Evolutionary conservation across 306 rosid genomes (phyloP).

Genomic region (Acacia confusa): DNA sequence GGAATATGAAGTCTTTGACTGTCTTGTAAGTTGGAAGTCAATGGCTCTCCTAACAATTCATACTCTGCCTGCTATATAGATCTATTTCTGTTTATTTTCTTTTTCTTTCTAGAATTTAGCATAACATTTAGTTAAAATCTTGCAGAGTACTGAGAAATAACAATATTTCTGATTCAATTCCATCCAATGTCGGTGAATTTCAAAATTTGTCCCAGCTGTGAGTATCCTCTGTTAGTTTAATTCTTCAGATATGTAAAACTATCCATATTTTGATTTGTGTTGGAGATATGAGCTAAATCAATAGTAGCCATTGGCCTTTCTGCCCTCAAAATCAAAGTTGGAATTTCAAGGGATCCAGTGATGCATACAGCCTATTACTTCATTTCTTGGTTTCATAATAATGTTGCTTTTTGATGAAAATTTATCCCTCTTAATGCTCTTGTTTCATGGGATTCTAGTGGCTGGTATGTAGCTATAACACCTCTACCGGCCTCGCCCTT

Average conservation of each 20-base stretch:
- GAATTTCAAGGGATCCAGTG: not conserved
- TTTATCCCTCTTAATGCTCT: not conserved
- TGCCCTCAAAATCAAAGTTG: not conserved
- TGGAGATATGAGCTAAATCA: not conserved
- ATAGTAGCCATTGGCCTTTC: not conserved
- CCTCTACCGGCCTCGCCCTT: too few relatives aligned
- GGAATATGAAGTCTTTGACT: constrained; percentile 63
- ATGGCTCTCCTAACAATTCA: constrained; percentile 9
- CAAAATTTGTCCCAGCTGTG: constrained; percentile 51
- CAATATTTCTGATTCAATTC: constrained; percentile 69
- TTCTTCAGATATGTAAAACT: not conserved
- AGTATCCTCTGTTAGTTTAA: constrained; percentile 34
- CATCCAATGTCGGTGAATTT: constrained; percentile 61
- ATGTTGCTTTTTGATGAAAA: not conserved
- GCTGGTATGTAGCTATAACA: not conserved
- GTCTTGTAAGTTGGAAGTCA: constrained; percentile 74
- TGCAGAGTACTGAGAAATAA: constrained; percentile 73
- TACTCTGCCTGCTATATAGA: constrained; percentile 11
- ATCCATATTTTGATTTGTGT: not conserved
- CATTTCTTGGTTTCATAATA: not conserved
- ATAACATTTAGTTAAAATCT: constrained; percentile 25
- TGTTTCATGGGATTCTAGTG: not conserved
- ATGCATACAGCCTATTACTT: not conserved
- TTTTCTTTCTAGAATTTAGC: constrained; percentile 19
- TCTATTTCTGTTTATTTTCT: not conserved